phyloP scores from a whole-genome alignment of 352 stramenopile genomes.

The Globisporangium recalcitrans region DNA sequence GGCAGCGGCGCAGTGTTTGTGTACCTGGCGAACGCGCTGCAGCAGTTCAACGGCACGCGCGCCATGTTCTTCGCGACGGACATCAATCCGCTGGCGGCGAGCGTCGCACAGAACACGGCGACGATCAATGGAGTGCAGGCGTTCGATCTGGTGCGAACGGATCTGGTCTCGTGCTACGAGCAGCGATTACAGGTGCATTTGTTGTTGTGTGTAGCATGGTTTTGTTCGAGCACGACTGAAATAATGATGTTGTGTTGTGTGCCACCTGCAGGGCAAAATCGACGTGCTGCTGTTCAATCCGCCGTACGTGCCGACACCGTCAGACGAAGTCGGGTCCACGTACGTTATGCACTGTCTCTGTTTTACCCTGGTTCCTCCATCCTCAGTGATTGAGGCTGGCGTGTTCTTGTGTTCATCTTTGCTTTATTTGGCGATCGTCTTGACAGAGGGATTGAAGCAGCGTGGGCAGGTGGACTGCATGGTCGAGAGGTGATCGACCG shows the following conservation, averaged over 20 bases:
- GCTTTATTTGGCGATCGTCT: neutral
- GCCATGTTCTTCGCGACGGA: constrained; percentile 86
- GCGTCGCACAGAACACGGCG: constrained; percentile 80
- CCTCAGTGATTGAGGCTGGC: neutral
- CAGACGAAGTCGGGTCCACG: constrained; percentile 91
- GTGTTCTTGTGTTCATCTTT: neutral
- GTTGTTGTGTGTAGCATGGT: neutral
- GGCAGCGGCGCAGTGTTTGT: constrained; percentile 63
- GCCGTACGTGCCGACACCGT: constrained; percentile 96
- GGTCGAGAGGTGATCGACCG: constrained; percentile 95
- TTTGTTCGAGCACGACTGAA: neutral
- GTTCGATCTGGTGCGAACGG: constrained; percentile 81
- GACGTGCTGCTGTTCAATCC: constrained; percentile 98
- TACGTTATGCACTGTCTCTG: constrained; percentile 23
- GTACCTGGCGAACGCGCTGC: constrained; percentile 76
- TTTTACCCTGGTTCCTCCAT: neutral
- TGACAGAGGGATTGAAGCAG: constrained; percentile 90
- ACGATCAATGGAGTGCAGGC: constrained; percentile 67
- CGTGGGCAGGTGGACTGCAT: constrained; percentile 93
- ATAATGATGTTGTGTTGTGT: neutral
- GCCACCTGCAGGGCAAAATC: constrained; percentile 38
- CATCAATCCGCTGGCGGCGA: constrained; percentile 89
- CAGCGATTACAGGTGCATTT: constrained; percentile 41
- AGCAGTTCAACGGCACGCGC: constrained; percentile 39
- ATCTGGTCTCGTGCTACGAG: constrained; percentile 73